Percentiles rank a stretch among this genome's conserved stretches.
phyloP scores from a whole-genome alignment of 2,329 filamentous ascomycete genomes.

The Trichoderma sp. region DNA sequence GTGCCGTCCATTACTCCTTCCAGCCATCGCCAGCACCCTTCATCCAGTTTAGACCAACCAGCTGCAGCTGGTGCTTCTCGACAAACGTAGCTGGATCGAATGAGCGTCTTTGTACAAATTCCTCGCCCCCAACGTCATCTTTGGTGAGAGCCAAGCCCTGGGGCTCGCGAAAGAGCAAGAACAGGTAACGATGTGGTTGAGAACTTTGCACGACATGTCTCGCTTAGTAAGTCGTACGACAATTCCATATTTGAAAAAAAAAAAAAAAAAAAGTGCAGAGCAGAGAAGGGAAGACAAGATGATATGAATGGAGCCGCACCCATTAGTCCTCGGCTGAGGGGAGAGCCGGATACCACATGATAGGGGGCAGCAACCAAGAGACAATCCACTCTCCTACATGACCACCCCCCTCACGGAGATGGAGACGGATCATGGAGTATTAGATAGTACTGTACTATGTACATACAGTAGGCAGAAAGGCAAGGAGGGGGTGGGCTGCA shows the following conservation, averaged over 20 bases:
- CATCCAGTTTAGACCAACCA: conserved; percentile 47
- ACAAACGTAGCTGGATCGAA: conserved; percentile 42
- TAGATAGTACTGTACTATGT: neutral
- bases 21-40: conserved; percentile 44
- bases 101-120: conserved; percentile 43
- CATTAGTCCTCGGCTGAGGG: neutral
- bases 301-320: neutral
- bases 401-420: conserved; percentile 2
- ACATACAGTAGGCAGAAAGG: neutral
- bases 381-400: conserved; percentile 11
- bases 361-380: neutral
- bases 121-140: conserved; percentile 45
- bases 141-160: conserved; percentile 34
- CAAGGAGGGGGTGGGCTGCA: neutral
- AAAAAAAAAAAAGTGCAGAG: neutral
- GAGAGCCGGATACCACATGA: neutral
- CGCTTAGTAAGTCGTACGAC: neutral
- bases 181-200: conserved; percentile 46
- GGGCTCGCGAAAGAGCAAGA: conserved; percentile 44
- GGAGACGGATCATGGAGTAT: neutral
- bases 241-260: neutral
- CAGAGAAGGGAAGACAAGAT: neutral
- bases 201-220: conserved; percentile 33
- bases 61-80: conserved; percentile 35
- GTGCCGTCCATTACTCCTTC: conserved; percentile 26